Conservation (phyloP, 208 protist genomes). For the Wallacemonas sp. region DNA sequence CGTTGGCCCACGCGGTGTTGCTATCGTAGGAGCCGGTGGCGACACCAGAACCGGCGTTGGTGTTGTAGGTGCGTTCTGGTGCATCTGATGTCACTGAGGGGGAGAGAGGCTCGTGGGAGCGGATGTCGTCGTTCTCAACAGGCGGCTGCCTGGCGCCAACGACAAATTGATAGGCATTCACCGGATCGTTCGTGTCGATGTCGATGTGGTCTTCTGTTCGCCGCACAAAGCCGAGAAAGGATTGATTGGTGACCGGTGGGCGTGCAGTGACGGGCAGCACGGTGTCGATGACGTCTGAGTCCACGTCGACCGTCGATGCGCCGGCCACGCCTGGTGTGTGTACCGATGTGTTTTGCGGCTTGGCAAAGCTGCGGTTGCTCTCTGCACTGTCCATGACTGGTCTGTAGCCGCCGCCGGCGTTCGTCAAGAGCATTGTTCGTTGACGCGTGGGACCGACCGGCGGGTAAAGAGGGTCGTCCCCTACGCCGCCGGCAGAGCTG, state of each 20-base stretch:
- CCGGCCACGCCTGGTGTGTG: not conserved
- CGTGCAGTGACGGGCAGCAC: not conserved
- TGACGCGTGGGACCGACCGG: conserved; percentile 6
- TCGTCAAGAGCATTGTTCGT: conserved; percentile 31
- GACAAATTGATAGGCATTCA: conserved; percentile 35
- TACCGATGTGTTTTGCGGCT: not conserved
- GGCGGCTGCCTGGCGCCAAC: conserved; percentile 11
- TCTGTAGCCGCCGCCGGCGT: conserved; percentile 12
- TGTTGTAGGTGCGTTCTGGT: no score
- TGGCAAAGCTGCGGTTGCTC: not conserved
- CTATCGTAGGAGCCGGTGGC: not conserved
- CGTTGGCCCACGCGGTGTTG: not conserved
- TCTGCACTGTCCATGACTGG: conserved; percentile 8
- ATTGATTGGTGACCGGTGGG: not conserved
- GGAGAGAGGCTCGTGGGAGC: no score
- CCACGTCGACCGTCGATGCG: not conserved
- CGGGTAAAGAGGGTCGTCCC: not conserved
- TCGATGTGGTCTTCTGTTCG: not conserved
- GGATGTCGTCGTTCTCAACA: no score
- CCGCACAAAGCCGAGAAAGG: not conserved
- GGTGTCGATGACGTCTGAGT: not conserved
- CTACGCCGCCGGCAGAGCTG: not conserved
- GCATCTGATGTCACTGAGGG: no score
- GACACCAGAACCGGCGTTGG: no score
- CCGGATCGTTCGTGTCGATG: conserved; percentile 21